Evolutionary conservation across 306 rosid genomes (phyloP).

Genomic region (Trifolium dubium): DNA sequence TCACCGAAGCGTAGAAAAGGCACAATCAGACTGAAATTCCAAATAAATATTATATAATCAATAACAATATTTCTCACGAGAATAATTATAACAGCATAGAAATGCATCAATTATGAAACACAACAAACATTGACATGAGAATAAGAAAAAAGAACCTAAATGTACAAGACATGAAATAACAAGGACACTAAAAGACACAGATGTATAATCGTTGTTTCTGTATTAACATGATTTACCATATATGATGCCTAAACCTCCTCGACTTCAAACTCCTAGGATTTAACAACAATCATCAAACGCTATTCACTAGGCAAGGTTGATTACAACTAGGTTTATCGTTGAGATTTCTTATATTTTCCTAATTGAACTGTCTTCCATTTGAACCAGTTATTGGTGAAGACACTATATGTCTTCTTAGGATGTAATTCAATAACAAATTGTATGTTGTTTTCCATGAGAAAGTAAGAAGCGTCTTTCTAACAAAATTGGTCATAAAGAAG

Average conservation of each 20-base stretch:
- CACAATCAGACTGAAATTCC: constrained; percentile 69
- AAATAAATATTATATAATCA: constrained; percentile 19
- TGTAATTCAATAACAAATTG: constrained; percentile 22
- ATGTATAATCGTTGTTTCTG: background rate
- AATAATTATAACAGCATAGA: constrained; percentile 1
- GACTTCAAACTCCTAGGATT: background rate
- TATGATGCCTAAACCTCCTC: background rate
- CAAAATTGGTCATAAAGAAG: constrained; percentile 20
- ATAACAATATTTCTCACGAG: constrained; percentile 7
- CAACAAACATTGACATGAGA: constrained; percentile 2
- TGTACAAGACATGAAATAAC: background rate
- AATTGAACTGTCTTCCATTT: background rate
- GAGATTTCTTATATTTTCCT: background rate
- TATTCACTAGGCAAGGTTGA: background rate
- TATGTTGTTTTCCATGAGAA: constrained; percentile 8
- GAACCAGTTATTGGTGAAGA: background rate
- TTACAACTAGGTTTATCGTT: background rate
- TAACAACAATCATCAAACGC: background rate
- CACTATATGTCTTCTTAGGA: constrained; percentile 18
- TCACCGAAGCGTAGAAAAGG: constrained; percentile 97
- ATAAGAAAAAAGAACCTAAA: constrained; percentile 13
- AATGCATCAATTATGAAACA: constrained; percentile 10
- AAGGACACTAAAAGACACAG: background rate
- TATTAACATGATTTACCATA: background rate
- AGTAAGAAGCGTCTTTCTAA: constrained; percentile 14